A percentile compares a stretch with the other conserved stretches of the same genome.
Evolutionary conservation across 2,329 filamentous ascomycete genomes (phyloP).

Genomic region (Neopestalotiopsis sp.): DNA sequence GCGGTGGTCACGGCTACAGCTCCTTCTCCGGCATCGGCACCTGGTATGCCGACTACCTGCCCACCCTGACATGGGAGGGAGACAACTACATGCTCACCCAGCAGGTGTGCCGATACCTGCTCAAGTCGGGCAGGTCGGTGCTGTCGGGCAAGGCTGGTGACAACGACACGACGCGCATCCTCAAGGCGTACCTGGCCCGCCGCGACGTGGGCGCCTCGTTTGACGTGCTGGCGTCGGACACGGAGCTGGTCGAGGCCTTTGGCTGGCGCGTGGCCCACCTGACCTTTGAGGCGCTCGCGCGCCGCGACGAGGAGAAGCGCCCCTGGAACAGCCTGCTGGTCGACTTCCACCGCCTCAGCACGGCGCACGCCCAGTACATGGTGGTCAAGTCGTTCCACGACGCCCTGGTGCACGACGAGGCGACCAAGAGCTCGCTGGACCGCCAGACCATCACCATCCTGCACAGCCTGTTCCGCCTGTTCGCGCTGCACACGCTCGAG

Average conservation of each 20-base stretch:
- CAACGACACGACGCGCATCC: conserved; percentile 73
- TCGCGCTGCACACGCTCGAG: conserved; percentile 68
- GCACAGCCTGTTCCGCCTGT: conserved; percentile 82
- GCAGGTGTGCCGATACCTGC: conserved; percentile 76
- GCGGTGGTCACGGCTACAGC: conserved; percentile 78
- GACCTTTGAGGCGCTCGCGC: conserved; percentile 76
- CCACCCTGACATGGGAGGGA: conserved; percentile 74
- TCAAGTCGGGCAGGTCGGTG: conserved; percentile 76
- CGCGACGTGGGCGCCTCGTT: conserved; percentile 75
- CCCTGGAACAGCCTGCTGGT: conserved; percentile 80
- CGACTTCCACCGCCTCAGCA: conserved; percentile 78
- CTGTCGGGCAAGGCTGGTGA: conserved; percentile 62
- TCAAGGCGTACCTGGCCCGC: conserved; percentile 67
- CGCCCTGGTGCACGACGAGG: conserved; percentile 45
- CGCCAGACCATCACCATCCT: conserved; percentile 61
- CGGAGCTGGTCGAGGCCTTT: conserved; percentile 74
- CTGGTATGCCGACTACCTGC: conserved; percentile 78
- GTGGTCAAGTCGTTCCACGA: conserved; percentile 75
- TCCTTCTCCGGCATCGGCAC: conserved; percentile 77
- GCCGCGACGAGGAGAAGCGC: conserved; percentile 75
- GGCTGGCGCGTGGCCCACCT: conserved; percentile 77
- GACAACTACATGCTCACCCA: conserved; percentile 86
- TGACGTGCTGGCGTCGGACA: conserved; percentile 72
- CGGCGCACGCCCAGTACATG: conserved; percentile 77
- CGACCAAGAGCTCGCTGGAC: conserved; percentile 58